phyloP scores from a whole-genome alignment of 2,329 filamentous ascomycete genomes.

The Monilinia fructicola region DNA sequence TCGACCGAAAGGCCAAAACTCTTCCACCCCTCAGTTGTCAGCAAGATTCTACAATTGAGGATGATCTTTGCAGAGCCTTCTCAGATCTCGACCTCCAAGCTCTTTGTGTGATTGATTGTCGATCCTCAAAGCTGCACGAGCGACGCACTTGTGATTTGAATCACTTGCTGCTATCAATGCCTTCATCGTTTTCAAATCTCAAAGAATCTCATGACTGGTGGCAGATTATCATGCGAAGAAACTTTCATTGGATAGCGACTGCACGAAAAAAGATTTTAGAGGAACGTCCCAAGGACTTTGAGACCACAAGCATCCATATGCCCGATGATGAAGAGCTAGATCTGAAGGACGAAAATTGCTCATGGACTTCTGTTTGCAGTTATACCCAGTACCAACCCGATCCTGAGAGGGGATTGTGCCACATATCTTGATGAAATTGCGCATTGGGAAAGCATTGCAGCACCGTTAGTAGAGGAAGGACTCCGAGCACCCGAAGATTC shows the following conservation, averaged over 20 bases:
- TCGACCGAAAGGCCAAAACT: not conserved
- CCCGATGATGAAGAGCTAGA: conserved; percentile 7
- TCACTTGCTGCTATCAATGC: conserved; percentile 16
- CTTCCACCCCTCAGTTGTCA: not conserved
- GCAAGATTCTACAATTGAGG: conserved; percentile 17
- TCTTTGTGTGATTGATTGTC: conserved; percentile 19
- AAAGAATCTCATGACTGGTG: conserved; percentile 23
- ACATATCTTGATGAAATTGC: conserved; percentile 22
- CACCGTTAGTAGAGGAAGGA: conserved; percentile 1
- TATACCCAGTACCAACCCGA: not conserved
- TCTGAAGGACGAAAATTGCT: conserved; percentile 10
- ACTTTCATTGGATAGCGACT: conserved; percentile 23
- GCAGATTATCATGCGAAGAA: conserved; percentile 25
- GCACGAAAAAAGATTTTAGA: conserved; percentile 6
- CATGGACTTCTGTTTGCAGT: conserved; percentile 6
- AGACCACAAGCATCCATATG: not conserved
- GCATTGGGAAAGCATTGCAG: conserved; percentile 25
- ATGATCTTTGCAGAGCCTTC: conserved; percentile 18
- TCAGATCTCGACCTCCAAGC: conserved; percentile 23
- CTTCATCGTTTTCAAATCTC: conserved; percentile 21
- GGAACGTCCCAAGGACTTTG: not conserved
- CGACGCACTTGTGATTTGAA: conserved; percentile 12
- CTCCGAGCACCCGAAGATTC: conserved; percentile 1
- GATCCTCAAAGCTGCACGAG: not conserved
- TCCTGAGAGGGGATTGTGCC: conserved; percentile 22